Base-by-base conservation (phyloP, 2,329 filamentous ascomycete species). In the Fusarium decemcellulare region DNA sequence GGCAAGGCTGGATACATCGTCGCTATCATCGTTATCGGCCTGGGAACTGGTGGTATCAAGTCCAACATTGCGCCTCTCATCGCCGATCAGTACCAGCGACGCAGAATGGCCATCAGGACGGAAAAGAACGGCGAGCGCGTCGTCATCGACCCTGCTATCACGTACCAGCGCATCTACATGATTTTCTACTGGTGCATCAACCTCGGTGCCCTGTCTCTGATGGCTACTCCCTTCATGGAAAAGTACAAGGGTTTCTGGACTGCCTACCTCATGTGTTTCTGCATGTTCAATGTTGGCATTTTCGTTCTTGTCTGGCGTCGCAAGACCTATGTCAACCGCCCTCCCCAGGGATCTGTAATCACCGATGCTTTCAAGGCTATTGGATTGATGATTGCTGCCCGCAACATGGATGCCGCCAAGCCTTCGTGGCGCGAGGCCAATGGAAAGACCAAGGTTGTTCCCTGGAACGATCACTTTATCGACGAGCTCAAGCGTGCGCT, bases 151-250 rank as follows among this genome's bases (percentile, higher is more conserved):
- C 90, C 90, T 0, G 83, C 86, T 40, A 82, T 92, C 58, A 93
- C 91, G 2, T 86, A 90, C 66, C 88, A 91, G 73, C 85, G 89
- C 50, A 89, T 93, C 65, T 93, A 92, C 83, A 92, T 90, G 89
- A 87, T 93, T 75, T 93, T 93, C 81, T 93, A 93, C 80, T 85
- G 86, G 77, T 91, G 88, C 79, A 93, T 93, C 76, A 93, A 94
- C 78, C 71, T 94, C 15, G 92, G 91, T n/a, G 88, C 90, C 2
- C 82, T 94, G 8, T 92, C 88, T 0, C 82, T 88, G 57, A 85
- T 93, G 70, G 89, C 87, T 8, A 93, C 90, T 1, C 88, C 88
- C 1, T 90, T 89, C 75, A 86, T 93, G 82, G 92, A 94, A 77
- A 81, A 86, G 61, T 85, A 90, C 72, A 79, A 90, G 61, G 90